phyloP scores from a whole-genome alignment of 805 yeast genomes.

The Debaryomyces tyrocola region DNA sequence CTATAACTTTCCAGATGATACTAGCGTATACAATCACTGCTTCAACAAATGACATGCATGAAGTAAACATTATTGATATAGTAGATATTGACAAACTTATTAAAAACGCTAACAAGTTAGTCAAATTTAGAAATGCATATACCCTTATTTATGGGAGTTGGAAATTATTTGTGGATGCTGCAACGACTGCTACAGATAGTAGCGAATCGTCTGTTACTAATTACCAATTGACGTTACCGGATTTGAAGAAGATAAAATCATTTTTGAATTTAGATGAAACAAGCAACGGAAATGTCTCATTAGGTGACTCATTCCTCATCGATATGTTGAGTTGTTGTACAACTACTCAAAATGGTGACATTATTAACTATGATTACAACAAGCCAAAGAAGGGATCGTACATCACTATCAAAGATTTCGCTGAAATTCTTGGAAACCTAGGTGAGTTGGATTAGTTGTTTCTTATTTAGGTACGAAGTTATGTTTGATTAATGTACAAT shows the following conservation, averaged over 20 bases:
- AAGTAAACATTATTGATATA: conserved; percentile 30
- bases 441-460: conserved; percentile 32
- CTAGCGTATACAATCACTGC: conserved; percentile 29
- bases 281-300: conserved; percentile 9
- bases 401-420: conserved; percentile 40
- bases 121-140: conserved; percentile 34
- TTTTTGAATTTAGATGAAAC: conserved; percentile 28
- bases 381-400: conserved; percentile 24
- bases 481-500: neutral
- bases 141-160: conserved; percentile 29
- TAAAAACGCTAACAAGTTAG: conserved; percentile 21
- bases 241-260: conserved; percentile 29
- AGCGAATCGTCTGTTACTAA: neutral
- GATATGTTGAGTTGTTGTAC: conserved; percentile 42
- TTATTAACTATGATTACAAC: conserved; percentile 28
- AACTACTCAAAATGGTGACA: conserved; percentile 25
- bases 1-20: conserved; percentile 25
- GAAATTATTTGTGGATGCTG: conserved; percentile 31
- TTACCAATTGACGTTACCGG: conserved; percentile 26
- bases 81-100: conserved; percentile 42
- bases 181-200: conserved; percentile 3
- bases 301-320: conserved; percentile 34
- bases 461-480: neutral
- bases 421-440: conserved; percentile 38
- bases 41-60: conserved; percentile 10